Percentiles rank a stretch among this genome's conserved stretches.
Conservation (phyloP, 176 grass and related monocot genomes). For the Musa beccarii region DNA sequence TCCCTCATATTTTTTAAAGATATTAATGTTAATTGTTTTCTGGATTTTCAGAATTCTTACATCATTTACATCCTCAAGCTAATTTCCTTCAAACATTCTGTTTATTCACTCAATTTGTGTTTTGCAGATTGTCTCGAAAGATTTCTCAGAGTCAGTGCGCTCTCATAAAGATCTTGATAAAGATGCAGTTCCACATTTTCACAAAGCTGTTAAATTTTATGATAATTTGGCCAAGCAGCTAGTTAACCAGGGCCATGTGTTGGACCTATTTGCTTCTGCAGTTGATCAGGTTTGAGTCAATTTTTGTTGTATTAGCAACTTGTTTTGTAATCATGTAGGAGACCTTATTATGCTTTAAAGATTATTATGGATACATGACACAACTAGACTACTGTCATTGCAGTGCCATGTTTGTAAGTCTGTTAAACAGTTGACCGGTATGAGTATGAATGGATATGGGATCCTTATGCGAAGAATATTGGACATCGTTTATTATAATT, state of each 20-base stretch:
- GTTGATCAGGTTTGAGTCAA: conserved; percentile 70
- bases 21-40: background rate
- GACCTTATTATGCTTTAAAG: too few species aligned
- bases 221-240: conserved; percentile 80
- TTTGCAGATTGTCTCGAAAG: conserved; percentile 90
- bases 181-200: conserved; percentile 83
- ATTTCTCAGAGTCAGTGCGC: conserved; percentile 87
- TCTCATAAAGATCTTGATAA: conserved; percentile 98
- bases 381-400: too few species aligned
- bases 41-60: background rate
- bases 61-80: background rate
- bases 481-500: too few species aligned
- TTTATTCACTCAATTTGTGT: conserved; percentile 10
- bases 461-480: too few species aligned
- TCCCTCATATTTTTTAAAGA: too few species aligned
- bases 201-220: conserved; percentile 88
- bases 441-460: too few species aligned
- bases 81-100: background rate
- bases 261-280: conserved; percentile 93
- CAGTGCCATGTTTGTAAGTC: too few species aligned
- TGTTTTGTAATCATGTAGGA: background rate
- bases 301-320: background rate
- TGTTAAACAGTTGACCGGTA: too few species aligned
- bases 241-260: conserved; percentile 80
- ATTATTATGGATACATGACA: too few species aligned